Percentiles rank a stretch among this genome's conserved stretches.
phyloP scores from a whole-genome alignment of 169 alveolate species.

The Theileria equi region DNA sequence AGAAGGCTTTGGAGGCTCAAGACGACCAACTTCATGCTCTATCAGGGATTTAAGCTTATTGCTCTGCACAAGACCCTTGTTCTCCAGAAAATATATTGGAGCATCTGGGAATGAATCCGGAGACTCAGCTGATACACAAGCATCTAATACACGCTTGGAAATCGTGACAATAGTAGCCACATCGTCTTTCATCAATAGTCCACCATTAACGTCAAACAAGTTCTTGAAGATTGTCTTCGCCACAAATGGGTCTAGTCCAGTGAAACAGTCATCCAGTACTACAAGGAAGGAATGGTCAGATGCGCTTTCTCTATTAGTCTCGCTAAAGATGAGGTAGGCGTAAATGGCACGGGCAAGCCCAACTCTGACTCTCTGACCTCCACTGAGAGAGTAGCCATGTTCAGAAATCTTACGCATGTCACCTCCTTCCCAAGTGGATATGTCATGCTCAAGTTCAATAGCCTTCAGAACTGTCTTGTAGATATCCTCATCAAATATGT shows the following conservation, averaged over 20 bases:
- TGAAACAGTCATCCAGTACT: constrained; percentile 69
- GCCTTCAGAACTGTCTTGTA: constrained; percentile 20
- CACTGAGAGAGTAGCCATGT: constrained; percentile 73
- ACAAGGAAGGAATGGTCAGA: constrained; percentile 50
- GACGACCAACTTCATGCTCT: no score
- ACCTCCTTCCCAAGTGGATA: constrained; percentile 53
- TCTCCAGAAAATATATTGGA: no score
- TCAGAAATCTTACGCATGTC: constrained; percentile 49
- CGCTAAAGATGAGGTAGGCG: constrained; percentile 58
- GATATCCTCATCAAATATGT: constrained; percentile 30
- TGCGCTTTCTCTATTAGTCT: constrained; percentile 29
- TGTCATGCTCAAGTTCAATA: constrained; percentile 40
- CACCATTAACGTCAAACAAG: constrained; percentile 43
- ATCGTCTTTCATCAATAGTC: constrained; percentile 40
- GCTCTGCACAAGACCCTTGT: no score
- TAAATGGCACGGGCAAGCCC: constrained; percentile 91
- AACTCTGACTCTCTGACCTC: constrained; percentile 91
- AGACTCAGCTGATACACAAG: not conserved
- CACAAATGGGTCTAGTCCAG: constrained; percentile 67
- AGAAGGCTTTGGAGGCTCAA: no score
- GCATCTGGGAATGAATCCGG: no score
- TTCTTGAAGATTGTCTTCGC: constrained; percentile 64
- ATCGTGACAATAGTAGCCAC: constrained; percentile 25
- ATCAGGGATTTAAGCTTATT: no score
- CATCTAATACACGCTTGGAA: not conserved